phyloP scores from a whole-genome alignment of 164 flowering plant genomes.

The Vitis riparia region DNA sequence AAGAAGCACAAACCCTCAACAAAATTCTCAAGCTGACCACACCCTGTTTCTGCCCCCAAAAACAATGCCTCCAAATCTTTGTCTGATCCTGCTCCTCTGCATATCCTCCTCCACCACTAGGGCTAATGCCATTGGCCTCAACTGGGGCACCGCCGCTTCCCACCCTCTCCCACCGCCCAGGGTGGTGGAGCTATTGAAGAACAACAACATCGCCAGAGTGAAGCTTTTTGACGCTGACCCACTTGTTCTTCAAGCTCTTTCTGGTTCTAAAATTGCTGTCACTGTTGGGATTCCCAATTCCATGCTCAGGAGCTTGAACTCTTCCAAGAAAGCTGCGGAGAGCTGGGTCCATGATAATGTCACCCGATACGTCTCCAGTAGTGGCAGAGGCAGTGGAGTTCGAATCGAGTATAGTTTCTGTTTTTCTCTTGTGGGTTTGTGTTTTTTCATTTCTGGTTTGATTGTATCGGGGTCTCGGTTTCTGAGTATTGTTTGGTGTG shows the following conservation, averaged over 20 bases:
- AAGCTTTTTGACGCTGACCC: conserved; percentile 84
- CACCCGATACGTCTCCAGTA: conserved; percentile 56
- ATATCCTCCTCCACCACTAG: neutral
- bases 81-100: conserved; percentile 7
- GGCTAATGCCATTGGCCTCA: conserved; percentile 61
- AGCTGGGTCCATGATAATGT: conserved; percentile 92
- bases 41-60: no score
- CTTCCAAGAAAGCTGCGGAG: conserved; percentile 67
- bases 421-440: neutral
- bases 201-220: conserved; percentile 68
- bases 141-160: conserved; percentile 89
- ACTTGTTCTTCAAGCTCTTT: conserved; percentile 55
- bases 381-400: conserved; percentile 32
- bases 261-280: conserved; percentile 64
- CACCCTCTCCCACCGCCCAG: conserved; percentile 74
- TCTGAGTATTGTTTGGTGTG: neutral
- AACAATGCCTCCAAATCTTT: conserved; percentile 21
- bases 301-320: conserved; percentile 61
- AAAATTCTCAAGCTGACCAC: no score
- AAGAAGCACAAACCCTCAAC: no score
- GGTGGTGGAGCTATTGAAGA: conserved; percentile 72
- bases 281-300: conserved; percentile 78
- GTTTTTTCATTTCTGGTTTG: neutral
- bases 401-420: conserved; percentile 54
- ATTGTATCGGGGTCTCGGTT: neutral